phyloP scores from a whole-genome alignment of 2,329 filamentous ascomycete species.

The Aspergillus proliferans region DNA sequence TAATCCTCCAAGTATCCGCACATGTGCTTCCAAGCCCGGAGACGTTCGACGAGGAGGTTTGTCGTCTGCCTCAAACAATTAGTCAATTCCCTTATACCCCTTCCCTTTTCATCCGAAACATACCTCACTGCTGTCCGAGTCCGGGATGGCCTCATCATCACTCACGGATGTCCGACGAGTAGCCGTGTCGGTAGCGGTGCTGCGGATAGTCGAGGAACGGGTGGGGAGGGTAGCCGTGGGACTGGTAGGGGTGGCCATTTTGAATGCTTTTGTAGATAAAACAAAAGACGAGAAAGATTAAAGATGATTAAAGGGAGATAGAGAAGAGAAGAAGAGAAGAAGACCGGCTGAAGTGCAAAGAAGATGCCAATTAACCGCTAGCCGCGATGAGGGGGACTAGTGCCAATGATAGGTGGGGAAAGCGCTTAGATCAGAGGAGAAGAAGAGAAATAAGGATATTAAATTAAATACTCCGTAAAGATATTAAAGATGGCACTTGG shows the following conservation, averaged over 20 bases:
- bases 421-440: too few relatives aligned
- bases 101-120: conserved; percentile 7
- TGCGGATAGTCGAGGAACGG: conserved; percentile 28
- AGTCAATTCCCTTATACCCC: background rate
- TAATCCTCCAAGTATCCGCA: conserved; percentile 90
- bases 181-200: conserved; percentile 16
- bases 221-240: conserved; percentile 27
- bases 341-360: background rate
- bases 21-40: conserved; percentile 94
- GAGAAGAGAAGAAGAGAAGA: background rate
- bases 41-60: conserved; percentile 75
- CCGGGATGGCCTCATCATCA: conserved; percentile 37
- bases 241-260: conserved; percentile 24
- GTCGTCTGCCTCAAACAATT: conserved; percentile 51
- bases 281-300: background rate
- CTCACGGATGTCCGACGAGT: conserved; percentile 31
- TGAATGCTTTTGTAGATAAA: background rate
- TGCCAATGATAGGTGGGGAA: too few relatives aligned
- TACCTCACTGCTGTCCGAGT: conserved; percentile 38
- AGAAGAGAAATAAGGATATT: background rate
- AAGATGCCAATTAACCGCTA: background rate
- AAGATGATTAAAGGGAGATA: background rate
- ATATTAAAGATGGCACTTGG: background rate
- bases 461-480: background rate
- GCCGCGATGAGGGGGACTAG: background rate